Percentiles rank a stretch among this genome's conserved stretches.
phyloP scores from a whole-genome alignment of 2,329 filamentous ascomycete genomes.

The Alternaria atra region DNA sequence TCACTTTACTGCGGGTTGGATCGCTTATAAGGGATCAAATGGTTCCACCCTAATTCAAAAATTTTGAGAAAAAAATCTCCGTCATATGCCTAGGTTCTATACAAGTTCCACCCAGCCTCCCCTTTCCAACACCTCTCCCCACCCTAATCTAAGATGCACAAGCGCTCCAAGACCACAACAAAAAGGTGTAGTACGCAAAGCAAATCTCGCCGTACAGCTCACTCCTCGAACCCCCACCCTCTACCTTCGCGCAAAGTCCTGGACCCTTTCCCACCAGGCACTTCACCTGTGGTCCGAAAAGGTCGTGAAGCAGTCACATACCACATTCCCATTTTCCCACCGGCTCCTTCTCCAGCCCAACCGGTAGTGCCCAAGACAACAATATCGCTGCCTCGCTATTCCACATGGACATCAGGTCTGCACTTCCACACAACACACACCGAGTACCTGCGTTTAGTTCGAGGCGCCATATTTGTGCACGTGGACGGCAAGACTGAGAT shows the following conservation, averaged over 20 bases:
- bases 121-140: neutral
- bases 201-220: no score
- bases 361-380: constrained; percentile 41
- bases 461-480: constrained; percentile 47
- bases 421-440: constrained; percentile 61
- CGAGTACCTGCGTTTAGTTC: constrained; percentile 57
- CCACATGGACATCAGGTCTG: constrained; percentile 59
- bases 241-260: neutral
- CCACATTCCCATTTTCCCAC: constrained; percentile 50
- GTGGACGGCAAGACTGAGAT: constrained; percentile 18
- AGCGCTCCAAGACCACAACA: no score
- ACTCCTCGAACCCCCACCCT: neutral
- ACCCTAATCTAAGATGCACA: no score
- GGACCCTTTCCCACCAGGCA: constrained; percentile 18
- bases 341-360: neutral
- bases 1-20: no score
- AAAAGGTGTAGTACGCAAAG: no score
- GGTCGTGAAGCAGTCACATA: constrained; percentile 35
- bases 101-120: no score
- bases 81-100: no score
- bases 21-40: no score
- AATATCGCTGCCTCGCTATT: constrained; percentile 56
- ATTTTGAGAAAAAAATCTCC: no score
- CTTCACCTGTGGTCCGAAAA: constrained; percentile 23
- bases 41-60: no score